Conservation (phyloP, 495 filamentous ascomycete genomes). For the Beverwykella pulmonaria region DNA sequence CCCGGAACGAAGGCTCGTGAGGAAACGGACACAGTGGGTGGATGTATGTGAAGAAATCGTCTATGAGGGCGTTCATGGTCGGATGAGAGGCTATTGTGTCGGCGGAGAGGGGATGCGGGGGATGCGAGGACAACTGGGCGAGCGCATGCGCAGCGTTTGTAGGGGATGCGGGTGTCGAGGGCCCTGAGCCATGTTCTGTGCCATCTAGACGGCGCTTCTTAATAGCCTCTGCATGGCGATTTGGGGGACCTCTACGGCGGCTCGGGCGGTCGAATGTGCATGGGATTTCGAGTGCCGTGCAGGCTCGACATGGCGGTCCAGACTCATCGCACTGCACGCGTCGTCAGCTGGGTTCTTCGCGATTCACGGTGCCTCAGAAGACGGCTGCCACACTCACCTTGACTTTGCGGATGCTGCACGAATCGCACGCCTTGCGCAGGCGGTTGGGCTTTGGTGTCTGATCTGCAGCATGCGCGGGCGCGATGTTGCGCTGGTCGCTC, state of each 20-base stretch:
- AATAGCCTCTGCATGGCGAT: constrained; percentile 80
- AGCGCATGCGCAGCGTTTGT: constrained; percentile 54
- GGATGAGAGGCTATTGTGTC: constrained; percentile 75
- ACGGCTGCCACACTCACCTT: constrained; percentile 28
- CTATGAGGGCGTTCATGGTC: constrained; percentile 68
- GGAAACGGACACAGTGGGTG: constrained; percentile 85
- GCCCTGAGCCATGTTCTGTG: constrained; percentile 33
- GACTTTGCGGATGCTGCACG: constrained; percentile 43
- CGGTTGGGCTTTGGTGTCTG: constrained; percentile 33
- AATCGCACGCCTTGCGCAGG: constrained; percentile 42
- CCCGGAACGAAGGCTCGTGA: constrained; percentile 81
- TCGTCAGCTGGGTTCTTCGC: constrained; percentile 15
- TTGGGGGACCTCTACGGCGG: constrained; percentile 80
- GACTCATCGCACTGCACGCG: constrained; percentile 71
- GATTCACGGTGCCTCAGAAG: not conserved
- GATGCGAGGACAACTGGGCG: constrained; percentile 45
- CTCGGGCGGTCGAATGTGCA: constrained; percentile 82
- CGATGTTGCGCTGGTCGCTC: constrained; percentile 19
- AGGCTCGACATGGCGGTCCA: constrained; percentile 78
- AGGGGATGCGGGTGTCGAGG: constrained; percentile 51
- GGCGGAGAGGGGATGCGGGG: constrained; percentile 53
- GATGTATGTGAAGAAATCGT: constrained; percentile 90
- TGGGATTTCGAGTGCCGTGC: constrained; percentile 74
- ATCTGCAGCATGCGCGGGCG: constrained; percentile 5
- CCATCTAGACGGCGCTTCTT: constrained; percentile 65